Percentiles rank a stretch among this genome's conserved stretches.
phyloP scores from a whole-genome alignment of 2,329 filamentous ascomycete genomes.

The Septoria linicola region DNA sequence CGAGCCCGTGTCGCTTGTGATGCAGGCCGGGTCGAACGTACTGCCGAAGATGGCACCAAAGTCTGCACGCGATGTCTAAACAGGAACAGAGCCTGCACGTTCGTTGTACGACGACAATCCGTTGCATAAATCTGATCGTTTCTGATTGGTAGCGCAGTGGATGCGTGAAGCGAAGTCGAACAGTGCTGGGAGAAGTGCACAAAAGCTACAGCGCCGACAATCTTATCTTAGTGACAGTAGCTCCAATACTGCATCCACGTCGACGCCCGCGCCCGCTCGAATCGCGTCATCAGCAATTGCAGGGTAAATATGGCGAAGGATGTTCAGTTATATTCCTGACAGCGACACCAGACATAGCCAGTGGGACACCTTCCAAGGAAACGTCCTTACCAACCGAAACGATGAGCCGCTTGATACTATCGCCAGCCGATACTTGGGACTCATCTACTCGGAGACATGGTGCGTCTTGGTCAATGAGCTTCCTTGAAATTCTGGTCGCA shows the following conservation, averaged over 20 bases:
- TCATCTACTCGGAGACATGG: constrained; percentile 8
- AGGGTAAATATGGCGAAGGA: background rate
- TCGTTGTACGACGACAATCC: background rate
- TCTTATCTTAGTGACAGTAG: constrained; percentile 2
- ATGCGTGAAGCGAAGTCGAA: constrained; percentile 1
- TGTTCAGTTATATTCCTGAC: background rate
- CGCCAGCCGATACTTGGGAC: background rate
- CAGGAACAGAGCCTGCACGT: constrained; percentile 1
- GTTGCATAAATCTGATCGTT: background rate
- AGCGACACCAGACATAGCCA: background rate
- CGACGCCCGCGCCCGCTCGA: background rate
- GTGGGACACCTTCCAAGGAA: background rate
- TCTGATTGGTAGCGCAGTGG: constrained; percentile 6
- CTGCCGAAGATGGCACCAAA: constrained; percentile 4
- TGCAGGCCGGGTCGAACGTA: constrained; percentile 2
- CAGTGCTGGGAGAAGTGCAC: background rate
- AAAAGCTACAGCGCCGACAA: constrained; percentile 4
- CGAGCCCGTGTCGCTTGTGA: constrained; percentile 7
- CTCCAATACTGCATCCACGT: background rate
- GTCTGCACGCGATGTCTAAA: constrained; percentile 1
- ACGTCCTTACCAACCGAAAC: background rate
- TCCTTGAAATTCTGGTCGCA: background rate
- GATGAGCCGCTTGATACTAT: background rate
- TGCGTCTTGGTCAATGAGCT: background rate
- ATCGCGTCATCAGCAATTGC: background rate